Conservation (phyloP, 306 rosid genomes). For the Trifolium fragiferum region DNA sequence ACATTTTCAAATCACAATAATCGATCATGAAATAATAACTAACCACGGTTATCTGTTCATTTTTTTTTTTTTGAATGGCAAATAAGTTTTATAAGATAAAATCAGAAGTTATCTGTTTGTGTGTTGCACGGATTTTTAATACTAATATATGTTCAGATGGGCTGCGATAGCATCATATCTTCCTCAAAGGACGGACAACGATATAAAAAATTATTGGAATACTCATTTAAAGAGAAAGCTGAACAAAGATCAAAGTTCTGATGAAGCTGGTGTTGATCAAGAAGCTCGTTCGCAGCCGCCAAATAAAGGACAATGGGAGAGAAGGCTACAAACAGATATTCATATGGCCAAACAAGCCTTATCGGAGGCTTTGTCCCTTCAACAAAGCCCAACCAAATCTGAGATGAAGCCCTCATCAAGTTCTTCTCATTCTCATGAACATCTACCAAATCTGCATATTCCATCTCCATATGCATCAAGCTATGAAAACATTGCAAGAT, state of each 20-base stretch:
- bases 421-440: constrained; percentile 1
- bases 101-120: neutral
- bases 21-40: too few relatives aligned
- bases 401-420: constrained; percentile 50
- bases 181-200: constrained; percentile 36
- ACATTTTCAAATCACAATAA: neutral
- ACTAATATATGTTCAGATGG: constrained; percentile 52
- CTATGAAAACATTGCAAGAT: constrained; percentile 69
- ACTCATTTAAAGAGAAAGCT: constrained; percentile 71
- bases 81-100: too few relatives aligned
- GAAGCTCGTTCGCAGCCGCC: constrained; percentile 16
- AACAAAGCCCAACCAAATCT: constrained; percentile 40
- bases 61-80: too few relatives aligned
- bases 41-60: too few relatives aligned
- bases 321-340: constrained; percentile 90
- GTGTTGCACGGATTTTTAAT: neutral
- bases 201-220: constrained; percentile 72
- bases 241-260: constrained; percentile 36
- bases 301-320: constrained; percentile 90
- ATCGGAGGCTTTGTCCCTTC: constrained; percentile 81
- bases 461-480: constrained; percentile 71
- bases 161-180: constrained; percentile 82
- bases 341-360: constrained; percentile 86
- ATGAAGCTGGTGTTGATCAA: constrained; percentile 37
- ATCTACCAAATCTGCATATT: constrained; percentile 19